phyloP scores from a whole-genome alignment of 805 yeast genomes.

The Ogataea angusta region DNA sequence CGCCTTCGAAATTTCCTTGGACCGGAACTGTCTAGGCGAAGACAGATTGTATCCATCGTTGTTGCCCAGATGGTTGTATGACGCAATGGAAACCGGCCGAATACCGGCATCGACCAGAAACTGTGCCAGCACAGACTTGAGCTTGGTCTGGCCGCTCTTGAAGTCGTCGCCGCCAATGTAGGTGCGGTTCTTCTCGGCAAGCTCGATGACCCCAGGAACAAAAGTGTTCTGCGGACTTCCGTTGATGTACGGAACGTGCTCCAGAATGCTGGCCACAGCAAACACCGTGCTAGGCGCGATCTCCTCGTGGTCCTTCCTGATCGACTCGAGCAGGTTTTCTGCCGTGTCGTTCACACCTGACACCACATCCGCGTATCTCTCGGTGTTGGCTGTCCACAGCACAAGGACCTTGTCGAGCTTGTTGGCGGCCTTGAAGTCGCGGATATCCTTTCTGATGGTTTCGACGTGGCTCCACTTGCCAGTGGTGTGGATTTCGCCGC shows the following conservation, averaged over 20 bases:
- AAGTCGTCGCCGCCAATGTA: slow-evolving; percentile 97
- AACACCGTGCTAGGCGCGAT: slow-evolving; percentile 91
- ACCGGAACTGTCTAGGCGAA: slow-evolving; percentile 89
- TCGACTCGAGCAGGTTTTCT: slow-evolving; percentile 68
- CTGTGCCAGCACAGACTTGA: slow-evolving; percentile 95
- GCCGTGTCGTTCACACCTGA: slow-evolving; percentile 86
- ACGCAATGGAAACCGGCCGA: slow-evolving; percentile 89
- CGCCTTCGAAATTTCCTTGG: slow-evolving; percentile 91
- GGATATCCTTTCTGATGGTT: slow-evolving; percentile 78
- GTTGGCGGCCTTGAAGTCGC: slow-evolving; percentile 68
- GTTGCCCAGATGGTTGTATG: slow-evolving; percentile 94
- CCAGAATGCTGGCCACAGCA: slow-evolving; percentile 90
- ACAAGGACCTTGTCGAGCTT: slow-evolving; percentile 82
- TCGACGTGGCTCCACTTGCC: slow-evolving; percentile 90
- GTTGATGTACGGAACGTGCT: slow-evolving; percentile 84
- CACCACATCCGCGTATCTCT: slow-evolving; percentile 77
- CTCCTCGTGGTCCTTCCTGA: slow-evolving; percentile 78
- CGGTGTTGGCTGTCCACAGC: slow-evolving; percentile 97
- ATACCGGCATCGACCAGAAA: slow-evolving; percentile 96
- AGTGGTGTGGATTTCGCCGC: slow-evolving; percentile 47
- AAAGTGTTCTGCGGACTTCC: slow-evolving; percentile 98
- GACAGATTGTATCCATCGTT: slow-evolving; percentile 92
- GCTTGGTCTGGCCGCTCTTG: slow-evolving; percentile 94
- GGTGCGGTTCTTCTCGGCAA: slow-evolving; percentile 71
- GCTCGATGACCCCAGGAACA: slow-evolving; percentile 90